Evolutionary conservation across 1,284 basidiomycete genomes (phyloP).

Genomic region (Rhodotorula sp.): DNA sequence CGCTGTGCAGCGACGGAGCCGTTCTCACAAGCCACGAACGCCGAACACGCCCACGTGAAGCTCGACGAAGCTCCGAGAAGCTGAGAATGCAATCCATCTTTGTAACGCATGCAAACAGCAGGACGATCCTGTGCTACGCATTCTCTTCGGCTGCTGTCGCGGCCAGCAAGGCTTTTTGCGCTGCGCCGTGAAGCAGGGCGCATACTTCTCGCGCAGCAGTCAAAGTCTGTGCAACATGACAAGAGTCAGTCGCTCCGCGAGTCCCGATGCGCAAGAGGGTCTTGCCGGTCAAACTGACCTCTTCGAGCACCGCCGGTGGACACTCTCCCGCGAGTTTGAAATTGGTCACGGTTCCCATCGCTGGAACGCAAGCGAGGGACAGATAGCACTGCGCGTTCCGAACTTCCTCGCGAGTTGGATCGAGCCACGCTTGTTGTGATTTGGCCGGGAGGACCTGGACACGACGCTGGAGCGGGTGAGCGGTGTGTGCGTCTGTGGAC

Average conservation of each 20-base stretch:
- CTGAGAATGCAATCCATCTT: neutral
- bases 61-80: neutral
- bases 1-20: neutral
- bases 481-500: neutral
- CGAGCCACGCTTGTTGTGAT: conserved; percentile 55
- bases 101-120: neutral
- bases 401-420: conserved; percentile 73
- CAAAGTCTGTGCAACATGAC: conserved; percentile 57
- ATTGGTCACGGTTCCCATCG: conserved; percentile 78
- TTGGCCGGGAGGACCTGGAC: neutral
- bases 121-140: no score
- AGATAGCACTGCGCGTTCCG: conserved; percentile 60
- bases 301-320: conserved; percentile 55
- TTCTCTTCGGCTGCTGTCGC: neutral
- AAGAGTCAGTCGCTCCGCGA: no score
- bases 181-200: conserved; percentile 64
- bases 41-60: neutral
- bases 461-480: neutral
- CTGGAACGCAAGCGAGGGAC: conserved; percentile 79
- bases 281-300: conserved; percentile 53
- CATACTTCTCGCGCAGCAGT: conserved; percentile 65
- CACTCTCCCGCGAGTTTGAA: conserved; percentile 74
- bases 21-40: neutral
- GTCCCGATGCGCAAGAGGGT: neutral
- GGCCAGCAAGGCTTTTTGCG: conserved; percentile 13